phyloP scores from a whole-genome alignment of 176 grass and related monocot species.

The Pontederia paniculata region DNA sequence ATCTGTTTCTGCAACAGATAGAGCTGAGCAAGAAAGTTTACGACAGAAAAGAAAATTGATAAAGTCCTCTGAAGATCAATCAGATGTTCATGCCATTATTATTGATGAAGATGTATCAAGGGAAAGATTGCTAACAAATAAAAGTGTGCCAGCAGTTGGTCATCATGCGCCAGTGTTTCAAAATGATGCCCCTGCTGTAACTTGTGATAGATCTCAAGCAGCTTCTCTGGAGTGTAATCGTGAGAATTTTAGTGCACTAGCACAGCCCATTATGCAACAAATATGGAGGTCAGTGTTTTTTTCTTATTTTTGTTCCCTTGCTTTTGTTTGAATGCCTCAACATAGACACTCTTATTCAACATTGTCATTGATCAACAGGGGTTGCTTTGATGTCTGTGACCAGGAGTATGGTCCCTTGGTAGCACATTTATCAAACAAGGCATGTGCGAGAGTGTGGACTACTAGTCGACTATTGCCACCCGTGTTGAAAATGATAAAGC shows the following conservation, averaged over 20 bases:
- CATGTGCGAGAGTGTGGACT: constrained; percentile 38
- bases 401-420: constrained; percentile 23
- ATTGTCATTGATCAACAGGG: constrained; percentile 29
- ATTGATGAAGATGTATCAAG: no score
- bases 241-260: neutral
- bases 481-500: constrained; percentile 29
- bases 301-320: neutral
- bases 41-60: no score
- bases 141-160: no score
- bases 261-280: neutral
- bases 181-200: neutral
- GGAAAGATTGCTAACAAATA: no score
- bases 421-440: constrained; percentile 51
- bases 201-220: neutral
- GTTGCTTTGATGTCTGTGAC: constrained; percentile 37
- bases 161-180: constrained; percentile 1
- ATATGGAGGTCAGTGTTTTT: constrained; percentile 15
- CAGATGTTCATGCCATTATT: no score
- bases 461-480: constrained; percentile 26
- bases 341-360: constrained; percentile 10
- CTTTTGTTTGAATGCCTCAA: neutral
- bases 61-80: no score
- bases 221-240: neutral
- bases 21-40: no score
- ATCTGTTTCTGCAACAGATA: no score